Evolutionary conservation across 2,329 filamentous ascomycete genomes (phyloP).

Genomic region (Plenodomus lindquistii): DNA sequence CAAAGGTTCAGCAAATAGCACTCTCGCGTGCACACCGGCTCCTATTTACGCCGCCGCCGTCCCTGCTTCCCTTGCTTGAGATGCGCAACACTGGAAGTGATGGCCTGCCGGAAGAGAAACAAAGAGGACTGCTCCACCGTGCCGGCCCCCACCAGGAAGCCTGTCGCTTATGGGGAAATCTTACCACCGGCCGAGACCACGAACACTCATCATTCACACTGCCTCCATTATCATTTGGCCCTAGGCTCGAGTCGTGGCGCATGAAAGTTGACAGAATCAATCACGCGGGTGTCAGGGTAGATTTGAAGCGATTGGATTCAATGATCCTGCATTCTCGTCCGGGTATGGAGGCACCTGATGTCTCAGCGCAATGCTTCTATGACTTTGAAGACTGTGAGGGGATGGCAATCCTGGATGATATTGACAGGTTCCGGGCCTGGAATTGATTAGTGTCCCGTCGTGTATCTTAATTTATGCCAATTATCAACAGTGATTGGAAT

Average conservation of each 20-base stretch:
- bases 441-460: no score
- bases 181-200: no score
- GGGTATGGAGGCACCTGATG: not conserved
- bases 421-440: no score
- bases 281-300: not conserved
- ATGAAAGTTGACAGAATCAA: not conserved
- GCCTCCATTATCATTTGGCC: not conserved
- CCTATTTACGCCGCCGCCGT: not conserved
- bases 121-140: not conserved
- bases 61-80: not conserved
- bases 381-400: no score
- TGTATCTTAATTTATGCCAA: no score
- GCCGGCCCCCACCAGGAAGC: not conserved
- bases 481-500: no score
- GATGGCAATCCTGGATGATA: not conserved
- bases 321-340: not conserved
- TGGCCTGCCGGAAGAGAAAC: not conserved
- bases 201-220: not conserved
- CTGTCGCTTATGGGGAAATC: not conserved
- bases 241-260: not conserved
- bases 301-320: not conserved
- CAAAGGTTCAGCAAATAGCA: not conserved
- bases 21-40: conserved; percentile 4
- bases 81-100: not conserved
- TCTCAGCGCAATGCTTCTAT: no score